Conservation (phyloP, 2,329 filamentous ascomycete genomes). For the Talaromyces sp. region DNA sequence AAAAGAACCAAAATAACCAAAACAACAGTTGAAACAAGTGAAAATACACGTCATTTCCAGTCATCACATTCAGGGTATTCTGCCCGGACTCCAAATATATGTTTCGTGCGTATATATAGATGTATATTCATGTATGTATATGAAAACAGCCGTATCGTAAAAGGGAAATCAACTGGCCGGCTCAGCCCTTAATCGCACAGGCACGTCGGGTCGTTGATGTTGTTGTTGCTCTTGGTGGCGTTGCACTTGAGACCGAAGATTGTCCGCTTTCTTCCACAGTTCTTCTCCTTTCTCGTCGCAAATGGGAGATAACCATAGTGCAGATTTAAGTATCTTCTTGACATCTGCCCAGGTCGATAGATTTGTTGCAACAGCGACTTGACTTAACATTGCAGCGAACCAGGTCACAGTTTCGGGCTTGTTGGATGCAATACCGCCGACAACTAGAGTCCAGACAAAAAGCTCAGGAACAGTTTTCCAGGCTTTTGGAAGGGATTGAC, state of each 20-base stretch:
- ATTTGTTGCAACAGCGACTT: constrained; percentile 19
- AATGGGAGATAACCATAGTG: constrained; percentile 24
- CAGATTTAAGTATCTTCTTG: constrained; percentile 21
- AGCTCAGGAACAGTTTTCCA: constrained; percentile 21
- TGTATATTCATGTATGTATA: not conserved
- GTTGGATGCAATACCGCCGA: constrained; percentile 24
- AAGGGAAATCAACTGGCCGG: constrained; percentile 1
- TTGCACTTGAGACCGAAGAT: constrained; percentile 13
- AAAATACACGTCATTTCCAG: constrained; percentile 10
- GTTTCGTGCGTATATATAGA: not conserved
- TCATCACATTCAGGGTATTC: constrained; percentile 11
- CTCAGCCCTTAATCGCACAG: constrained; percentile 2
- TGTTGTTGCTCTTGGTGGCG: constrained; percentile 12
- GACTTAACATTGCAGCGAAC: constrained; percentile 21
- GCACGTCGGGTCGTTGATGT: constrained; percentile 4
- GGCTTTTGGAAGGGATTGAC: constrained; percentile 16
- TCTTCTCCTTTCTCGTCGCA: constrained; percentile 25
- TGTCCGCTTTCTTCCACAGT: constrained; percentile 20
- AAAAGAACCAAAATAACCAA: not conserved
- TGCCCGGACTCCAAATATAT: constrained; percentile 11
- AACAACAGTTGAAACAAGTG: not conserved
- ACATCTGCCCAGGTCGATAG: constrained; percentile 22
- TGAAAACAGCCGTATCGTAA: not conserved
- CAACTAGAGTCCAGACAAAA: constrained; percentile 23
- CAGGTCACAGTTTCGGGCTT: constrained; percentile 22